A percentile compares a stretch with the other conserved stretches of the same genome.
Evolutionary conservation across 2,329 filamentous ascomycete species (phyloP).

Genomic region (Exophiala calicioides): DNA sequence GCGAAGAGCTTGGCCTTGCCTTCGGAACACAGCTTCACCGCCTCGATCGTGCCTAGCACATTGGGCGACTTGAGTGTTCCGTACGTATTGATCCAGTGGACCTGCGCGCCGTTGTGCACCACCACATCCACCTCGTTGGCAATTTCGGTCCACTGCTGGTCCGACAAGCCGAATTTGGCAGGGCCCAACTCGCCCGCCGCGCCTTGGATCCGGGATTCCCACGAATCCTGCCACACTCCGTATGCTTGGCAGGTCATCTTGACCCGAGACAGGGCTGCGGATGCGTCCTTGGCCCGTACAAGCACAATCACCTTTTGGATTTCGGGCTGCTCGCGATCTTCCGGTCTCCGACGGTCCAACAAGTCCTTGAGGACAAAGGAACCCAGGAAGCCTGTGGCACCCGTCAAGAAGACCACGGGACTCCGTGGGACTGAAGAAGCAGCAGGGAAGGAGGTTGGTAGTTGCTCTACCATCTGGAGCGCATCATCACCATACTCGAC

Average conservation of each 20-base stretch:
- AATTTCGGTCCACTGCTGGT: slow-evolving; percentile 65
- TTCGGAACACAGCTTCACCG: slow-evolving; percentile 71
- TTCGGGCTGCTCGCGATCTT: slow-evolving; percentile 26
- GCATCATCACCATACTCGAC: slow-evolving; percentile 55
- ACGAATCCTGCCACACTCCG: slow-evolving; percentile 72
- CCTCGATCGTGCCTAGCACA: slow-evolving; percentile 77
- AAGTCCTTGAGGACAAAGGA: slow-evolving; percentile 77
- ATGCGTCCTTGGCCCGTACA: slow-evolving; percentile 67
- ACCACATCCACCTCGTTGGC: slow-evolving; percentile 68
- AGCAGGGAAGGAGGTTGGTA: slow-evolving; percentile 49
- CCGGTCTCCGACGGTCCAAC: slow-evolving; percentile 58
- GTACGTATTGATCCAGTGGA: slow-evolving; percentile 81
- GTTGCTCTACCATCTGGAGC: slow-evolving; percentile 44
- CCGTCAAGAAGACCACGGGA: slow-evolving; percentile 76
- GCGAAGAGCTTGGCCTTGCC: slow-evolving; percentile 77
- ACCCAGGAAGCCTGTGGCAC: slow-evolving; percentile 87
- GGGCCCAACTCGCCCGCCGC: slow-evolving; percentile 74
- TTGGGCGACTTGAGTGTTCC: slow-evolving; percentile 70
- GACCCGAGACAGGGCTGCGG: slow-evolving; percentile 65
- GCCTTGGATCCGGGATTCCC: slow-evolving; percentile 64
- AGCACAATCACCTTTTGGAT: slow-evolving; percentile 68
- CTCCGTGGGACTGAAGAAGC: slow-evolving; percentile 34
- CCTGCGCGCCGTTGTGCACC: slow-evolving; percentile 77
- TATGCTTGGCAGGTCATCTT: slow-evolving; percentile 71
- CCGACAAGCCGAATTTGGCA: slow-evolving; percentile 70